phyloP scores from a whole-genome alignment of 2,329 filamentous ascomycete species.

The Orbilia oligospora region DNA sequence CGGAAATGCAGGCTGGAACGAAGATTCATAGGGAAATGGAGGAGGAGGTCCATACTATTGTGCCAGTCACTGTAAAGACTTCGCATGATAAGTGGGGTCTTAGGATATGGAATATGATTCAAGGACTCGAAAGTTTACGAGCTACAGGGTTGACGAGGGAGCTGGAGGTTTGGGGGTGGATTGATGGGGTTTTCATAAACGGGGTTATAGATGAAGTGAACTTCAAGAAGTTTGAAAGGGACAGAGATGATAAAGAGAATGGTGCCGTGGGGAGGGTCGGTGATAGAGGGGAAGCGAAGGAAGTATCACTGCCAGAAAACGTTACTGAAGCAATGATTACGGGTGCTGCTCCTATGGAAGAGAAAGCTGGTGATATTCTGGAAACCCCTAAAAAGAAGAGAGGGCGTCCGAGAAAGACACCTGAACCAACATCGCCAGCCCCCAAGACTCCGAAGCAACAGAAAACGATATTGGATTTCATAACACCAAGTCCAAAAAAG shows the following conservation, averaged over 20 bases:
- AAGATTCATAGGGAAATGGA: conserved; percentile 86
- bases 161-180: conserved; percentile 85
- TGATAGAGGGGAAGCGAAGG: conserved; percentile 24
- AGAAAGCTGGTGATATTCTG: not conserved
- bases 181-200: conserved; percentile 86
- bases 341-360: conserved; percentile 19
- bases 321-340: conserved; percentile 40
- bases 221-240: conserved; percentile 74
- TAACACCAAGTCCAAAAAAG: conserved; percentile 56
- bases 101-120: conserved; percentile 89
- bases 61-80: conserved; percentile 79
- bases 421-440: conserved; percentile 6
- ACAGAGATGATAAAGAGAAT: conserved; percentile 63
- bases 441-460: conserved; percentile 42
- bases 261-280: not conserved
- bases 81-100: conserved; percentile 84
- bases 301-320: conserved; percentile 29
- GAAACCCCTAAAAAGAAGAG: conserved; percentile 55
- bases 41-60: conserved; percentile 83
- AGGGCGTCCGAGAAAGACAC: conserved; percentile 50
- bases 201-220: conserved; percentile 91
- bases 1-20: conserved; percentile 86
- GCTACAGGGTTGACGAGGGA: conserved; percentile 81
- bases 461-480: conserved; percentile 55
- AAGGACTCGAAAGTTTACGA: conserved; percentile 81